Base-by-base conservation (phyloP, 2,329 filamentous ascomycete species). In the Xylariomycetidae sp. region DNA sequence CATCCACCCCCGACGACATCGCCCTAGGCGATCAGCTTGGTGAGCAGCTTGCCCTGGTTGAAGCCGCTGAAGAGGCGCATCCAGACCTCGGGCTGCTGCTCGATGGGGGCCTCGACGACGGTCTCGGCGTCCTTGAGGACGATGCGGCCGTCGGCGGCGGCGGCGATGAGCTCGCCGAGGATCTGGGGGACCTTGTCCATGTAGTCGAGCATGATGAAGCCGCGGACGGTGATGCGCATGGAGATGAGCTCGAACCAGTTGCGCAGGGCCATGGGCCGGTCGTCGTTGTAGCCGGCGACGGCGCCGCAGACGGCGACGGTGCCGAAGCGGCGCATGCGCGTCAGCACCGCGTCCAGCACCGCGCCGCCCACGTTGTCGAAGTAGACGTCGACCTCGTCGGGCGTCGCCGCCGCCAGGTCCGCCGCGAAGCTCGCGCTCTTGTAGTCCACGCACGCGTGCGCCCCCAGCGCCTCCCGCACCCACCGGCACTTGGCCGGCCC, bases 361-460 rank as follows among this genome's bases (percentile, higher is more conserved):
- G 57, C 50, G 4, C 67, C 68, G 6, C 68, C 68, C 3, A 70
- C 65, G 39, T 71, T 71, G 46, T 72, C 68, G 35, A 65, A 69
- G 45, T 66, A 72, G 6, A 72, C 56, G 10, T 74, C 67, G 2
- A 70, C 69, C 44, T 62, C 68, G n/a, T 61, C 60, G 2, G 63
- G 59, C 1, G 69, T 72, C 4, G 60, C 68, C 8, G 59, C 57
- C 37, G 54, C 52, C 2, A 76, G 56, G 16, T 73, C 61, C 33
- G 65, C 46, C 25, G 58, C 56, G 44, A 74, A 76, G 3, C 55
- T 54, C 1, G 59, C 37, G 6, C 56, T 55, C 47, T 72, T 72
- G 53, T 76, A 76, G 56, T 76, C 72, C 36, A 77, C 43, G 45
- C 70, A 73, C 6, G 64, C 51, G 47, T 77, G 69, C 6, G 68